Evolutionary conservation across 2,329 filamentous ascomycete species (phyloP).

Genomic region (Fusarium sp.): DNA sequence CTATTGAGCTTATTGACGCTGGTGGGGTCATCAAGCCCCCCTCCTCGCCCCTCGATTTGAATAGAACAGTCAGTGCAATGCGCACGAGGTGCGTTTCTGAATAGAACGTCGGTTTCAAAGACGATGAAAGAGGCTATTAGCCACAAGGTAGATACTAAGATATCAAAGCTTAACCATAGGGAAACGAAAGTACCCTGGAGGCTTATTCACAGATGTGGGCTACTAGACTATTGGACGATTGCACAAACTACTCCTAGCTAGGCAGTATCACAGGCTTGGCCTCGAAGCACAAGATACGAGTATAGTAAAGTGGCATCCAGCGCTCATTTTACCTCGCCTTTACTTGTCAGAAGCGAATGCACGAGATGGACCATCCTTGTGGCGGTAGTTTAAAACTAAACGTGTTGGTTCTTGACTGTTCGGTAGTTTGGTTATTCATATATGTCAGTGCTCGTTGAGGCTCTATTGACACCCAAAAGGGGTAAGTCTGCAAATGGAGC

Average conservation of each 20-base stretch:
- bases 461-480: conserved; percentile 46
- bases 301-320: not conserved
- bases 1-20: conserved; percentile 25
- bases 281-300: not conserved
- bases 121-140: conserved; percentile 10
- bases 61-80: conserved; percentile 11
- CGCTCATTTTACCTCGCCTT: conserved; percentile 3
- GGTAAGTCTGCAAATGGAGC: conserved; percentile 30
- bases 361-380: conserved; percentile 6
- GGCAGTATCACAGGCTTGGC: conserved; percentile 1
- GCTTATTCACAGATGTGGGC: conserved; percentile 23
- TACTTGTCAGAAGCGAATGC: conserved; percentile 16
- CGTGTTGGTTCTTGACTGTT: conserved; percentile 7
- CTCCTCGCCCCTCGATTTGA: conserved; percentile 4
- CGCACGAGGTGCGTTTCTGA: conserved; percentile 2
- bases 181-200: conserved; percentile 3
- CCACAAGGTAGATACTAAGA: conserved; percentile 2
- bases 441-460: conserved; percentile 39
- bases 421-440: conserved; percentile 18
- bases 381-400: not conserved
- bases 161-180: conserved; percentile 10
- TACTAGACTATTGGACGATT: too few relatives aligned
- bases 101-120: conserved; percentile 5
- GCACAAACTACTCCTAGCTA: not conserved
- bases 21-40: conserved; percentile 38